Conservation (phyloP, 2,329 filamentous ascomycete species). For the Amauroascus verrucosus region DNA sequence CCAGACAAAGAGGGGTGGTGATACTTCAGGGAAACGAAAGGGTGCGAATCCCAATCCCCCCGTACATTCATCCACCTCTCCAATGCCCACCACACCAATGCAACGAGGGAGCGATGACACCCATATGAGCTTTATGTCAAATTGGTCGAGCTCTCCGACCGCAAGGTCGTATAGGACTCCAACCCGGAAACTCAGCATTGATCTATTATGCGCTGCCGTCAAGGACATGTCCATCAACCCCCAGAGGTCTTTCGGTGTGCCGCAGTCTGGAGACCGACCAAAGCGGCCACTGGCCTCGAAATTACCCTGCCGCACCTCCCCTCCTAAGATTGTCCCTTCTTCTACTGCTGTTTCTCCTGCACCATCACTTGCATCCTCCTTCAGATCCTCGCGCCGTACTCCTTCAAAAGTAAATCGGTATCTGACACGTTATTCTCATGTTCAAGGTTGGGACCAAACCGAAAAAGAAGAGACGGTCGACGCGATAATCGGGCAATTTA, state of each 20-base stretch:
- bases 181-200: constrained; percentile 21
- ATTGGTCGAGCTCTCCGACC: constrained; percentile 24
- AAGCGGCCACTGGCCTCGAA: constrained; percentile 1
- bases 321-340: constrained; percentile 14
- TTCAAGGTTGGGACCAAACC: constrained; percentile 69
- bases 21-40: constrained; percentile 40
- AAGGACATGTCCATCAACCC: constrained; percentile 21
- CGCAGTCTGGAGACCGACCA: neutral
- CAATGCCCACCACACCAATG: constrained; percentile 14
- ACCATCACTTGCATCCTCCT: constrained; percentile 27
- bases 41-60: constrained; percentile 40
- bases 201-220: constrained; percentile 32
- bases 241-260: constrained; percentile 1
- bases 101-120: constrained; percentile 21
- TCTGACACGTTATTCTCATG: constrained; percentile 66
- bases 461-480: constrained; percentile 68
- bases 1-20: constrained; percentile 30
- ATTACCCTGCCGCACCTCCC: constrained; percentile 6
- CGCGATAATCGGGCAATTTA: constrained; percentile 59
- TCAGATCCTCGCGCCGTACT: constrained; percentile 17
- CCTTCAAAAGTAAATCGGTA: constrained; percentile 40
- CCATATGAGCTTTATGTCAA: constrained; percentile 20
- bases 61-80: constrained; percentile 20
- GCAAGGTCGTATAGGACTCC: constrained; percentile 11
- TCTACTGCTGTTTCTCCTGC: constrained; percentile 24